Conservation (phyloP, 73 alveolate genomes). For the Uronychia setigera region DNA sequence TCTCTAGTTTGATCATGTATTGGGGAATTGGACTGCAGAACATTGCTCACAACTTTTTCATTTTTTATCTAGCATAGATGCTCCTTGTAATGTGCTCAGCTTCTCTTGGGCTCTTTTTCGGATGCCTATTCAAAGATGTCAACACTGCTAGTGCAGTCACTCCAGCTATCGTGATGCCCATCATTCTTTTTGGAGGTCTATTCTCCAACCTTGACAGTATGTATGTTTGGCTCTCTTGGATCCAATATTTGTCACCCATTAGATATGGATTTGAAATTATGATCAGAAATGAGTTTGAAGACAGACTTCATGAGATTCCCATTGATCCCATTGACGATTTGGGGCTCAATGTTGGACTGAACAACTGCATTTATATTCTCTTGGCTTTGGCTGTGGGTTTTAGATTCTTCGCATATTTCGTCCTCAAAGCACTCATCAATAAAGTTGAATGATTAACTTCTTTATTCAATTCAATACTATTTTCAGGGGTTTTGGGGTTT, state of each 20-base stretch:
- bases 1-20: conserved; percentile 17
- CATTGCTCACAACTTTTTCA: conserved; percentile 32
- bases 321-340: not conserved
- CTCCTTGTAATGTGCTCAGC: conserved; percentile 22
- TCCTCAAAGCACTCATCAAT: not conserved
- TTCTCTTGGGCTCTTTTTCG: conserved; percentile 66
- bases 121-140: conserved; percentile 50
- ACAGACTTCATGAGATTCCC: conserved; percentile 5
- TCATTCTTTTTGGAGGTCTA: conserved; percentile 75
- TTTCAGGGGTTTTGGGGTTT: conserved; percentile 9
- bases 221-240: conserved; percentile 73
- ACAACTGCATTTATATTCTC: conserved; percentile 10
- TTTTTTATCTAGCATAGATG: conserved; percentile 11
- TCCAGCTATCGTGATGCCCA: conserved; percentile 68
- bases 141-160: conserved; percentile 57
- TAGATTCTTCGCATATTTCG: conserved; percentile 24
- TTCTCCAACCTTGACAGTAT: conserved; percentile 53
- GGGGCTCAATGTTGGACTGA: conserved; percentile 18
- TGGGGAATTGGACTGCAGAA: conserved; percentile 36
- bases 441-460: no score
- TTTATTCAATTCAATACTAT: no score
- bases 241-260: conserved; percentile 75
- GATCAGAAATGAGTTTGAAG: conserved; percentile 68
- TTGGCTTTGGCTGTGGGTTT: conserved; percentile 10
- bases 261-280: conserved; percentile 72